phyloP scores from a whole-genome alignment of 202 grass and related monocot genomes.

The Dendrocalamus latiflorus region DNA sequence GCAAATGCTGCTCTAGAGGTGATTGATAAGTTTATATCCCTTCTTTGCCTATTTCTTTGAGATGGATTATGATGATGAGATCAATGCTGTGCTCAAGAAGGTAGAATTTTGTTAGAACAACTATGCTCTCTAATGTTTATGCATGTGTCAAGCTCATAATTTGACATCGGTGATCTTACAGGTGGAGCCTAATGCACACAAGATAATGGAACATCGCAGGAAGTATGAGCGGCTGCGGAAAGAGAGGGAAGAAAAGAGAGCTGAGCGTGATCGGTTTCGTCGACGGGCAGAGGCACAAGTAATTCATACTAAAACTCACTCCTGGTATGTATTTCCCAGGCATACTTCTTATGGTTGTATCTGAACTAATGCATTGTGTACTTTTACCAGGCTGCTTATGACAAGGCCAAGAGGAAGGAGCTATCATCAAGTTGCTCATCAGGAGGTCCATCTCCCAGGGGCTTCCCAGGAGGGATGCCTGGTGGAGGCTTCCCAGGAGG shows the following conservation, averaged over 20 bases:
- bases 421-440: constrained; percentile 65
- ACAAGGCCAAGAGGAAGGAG: constrained; percentile 80
- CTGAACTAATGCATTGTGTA: not conserved
- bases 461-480: constrained; percentile 41
- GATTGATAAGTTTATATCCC: not conserved
- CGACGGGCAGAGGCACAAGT: constrained; percentile 69
- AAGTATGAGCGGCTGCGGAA: constrained; percentile 82
- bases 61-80: constrained; percentile 97
- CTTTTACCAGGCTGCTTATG: constrained; percentile 74
- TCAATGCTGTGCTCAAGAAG: constrained; percentile 80
- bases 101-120: constrained; percentile 10
- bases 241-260: constrained; percentile 80
- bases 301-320: not conserved
- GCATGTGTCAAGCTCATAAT: not conserved
- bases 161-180: constrained; percentile 25
- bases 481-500: not conserved
- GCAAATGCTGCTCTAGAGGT: constrained; percentile 90
- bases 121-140: not conserved
- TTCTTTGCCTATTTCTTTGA: not conserved
- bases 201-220: constrained; percentile 76
- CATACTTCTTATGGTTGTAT: not conserved
- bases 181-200: constrained; percentile 95
- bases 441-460: constrained; percentile 34
- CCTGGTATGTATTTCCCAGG: not conserved
- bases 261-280: constrained; percentile 61